Percentiles rank a stretch among this genome's conserved stretches.
These are phyloP conservation scores for Talaromyces pinophilus DNA, from an alignment of 2,329 filamentous ascomycete species.

Conservation along the genomic window DNA sequence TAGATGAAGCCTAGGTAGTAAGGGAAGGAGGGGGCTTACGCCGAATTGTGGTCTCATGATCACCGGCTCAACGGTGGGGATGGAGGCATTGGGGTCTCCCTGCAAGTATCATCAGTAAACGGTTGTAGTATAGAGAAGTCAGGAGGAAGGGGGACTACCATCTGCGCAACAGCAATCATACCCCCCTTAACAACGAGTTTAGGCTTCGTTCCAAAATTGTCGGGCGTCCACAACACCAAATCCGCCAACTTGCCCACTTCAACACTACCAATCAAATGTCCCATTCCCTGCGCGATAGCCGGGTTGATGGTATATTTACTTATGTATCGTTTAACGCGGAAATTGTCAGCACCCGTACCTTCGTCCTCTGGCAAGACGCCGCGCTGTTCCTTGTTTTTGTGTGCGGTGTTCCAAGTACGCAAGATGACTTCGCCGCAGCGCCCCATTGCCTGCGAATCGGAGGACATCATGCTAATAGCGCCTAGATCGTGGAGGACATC, in stretches of 20 bases:
- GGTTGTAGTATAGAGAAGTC: not conserved
- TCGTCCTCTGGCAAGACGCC: conserved; percentile 75
- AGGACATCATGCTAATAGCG: conserved; percentile 97
- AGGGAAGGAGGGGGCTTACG: conserved; percentile 32
- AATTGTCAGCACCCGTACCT: conserved; percentile 80
- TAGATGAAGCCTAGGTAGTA: not conserved
- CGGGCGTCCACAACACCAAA: conserved; percentile 81
- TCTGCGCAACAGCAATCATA: conserved; percentile 77
- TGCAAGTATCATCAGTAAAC: conserved; percentile 35
- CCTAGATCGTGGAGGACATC: conserved; percentile 93
- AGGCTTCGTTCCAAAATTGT: conserved; percentile 86
- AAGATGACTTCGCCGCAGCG: conserved; percentile 91
- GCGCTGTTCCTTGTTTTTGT: conserved; percentile 91
- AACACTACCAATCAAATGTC: conserved; percentile 79
- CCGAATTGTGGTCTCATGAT: conserved; percentile 86
- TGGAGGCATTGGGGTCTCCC: conserved; percentile 80
- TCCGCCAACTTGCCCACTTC: conserved; percentile 91
- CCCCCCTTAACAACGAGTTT: conserved; percentile 80
- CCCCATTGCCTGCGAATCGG: conserved; percentile 95
- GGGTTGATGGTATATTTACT: conserved; percentile 97
- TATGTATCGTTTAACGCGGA: conserved; percentile 86
- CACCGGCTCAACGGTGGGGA: conserved; percentile 84
- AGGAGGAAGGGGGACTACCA: conserved; percentile 61
- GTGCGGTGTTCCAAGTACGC: conserved; percentile 93
- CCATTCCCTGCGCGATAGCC: conserved; percentile 86